Evolutionary conservation across 75 land plant genomes (phyloP), one percentile per base, ranked within the genome.

Genomic region (Sequoia sempervirens): DNA sequence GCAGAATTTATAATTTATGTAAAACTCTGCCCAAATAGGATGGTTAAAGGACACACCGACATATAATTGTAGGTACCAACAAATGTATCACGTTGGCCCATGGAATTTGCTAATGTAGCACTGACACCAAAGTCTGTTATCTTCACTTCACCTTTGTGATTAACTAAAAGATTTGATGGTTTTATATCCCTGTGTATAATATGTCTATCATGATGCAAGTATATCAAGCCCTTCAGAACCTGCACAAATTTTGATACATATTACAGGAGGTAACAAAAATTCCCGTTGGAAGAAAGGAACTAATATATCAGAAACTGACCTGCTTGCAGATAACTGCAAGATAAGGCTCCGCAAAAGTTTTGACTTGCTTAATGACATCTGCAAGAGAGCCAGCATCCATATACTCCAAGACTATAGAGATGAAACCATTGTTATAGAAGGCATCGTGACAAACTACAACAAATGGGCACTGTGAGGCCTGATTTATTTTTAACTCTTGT

Each of bases 51-150:
- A 81, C 94, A 82, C 86, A 94, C 95, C 87, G 95, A 83, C 95
- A 94, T 94, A 80, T 94, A 94, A 34, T 86, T 89, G 89, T 88
- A 92, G 38, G 95, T 94, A 18, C 95, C 95, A 79, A 92, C 94
- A 86, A 92, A 90, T 1, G 95, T 90, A 86, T 94, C 88, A 1
- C 91, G 85, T 79, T 87, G 92, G 80, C 91, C 94, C 86, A 86
- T 89, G 5, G 95, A 85, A 85, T 84, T 90, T n/a, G 92, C 89
- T 69, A 94, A 85, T 1, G 89, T 87, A 64, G 95, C 94, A 87
- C 95, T 94, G 1, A 94, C 95, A 83, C 95, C 95, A 89, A 94
- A 94, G 82, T 94, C 95, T 43, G 95, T 90, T 28, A 94, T 94
- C 82, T 94, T 94, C n/a, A 94, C 95, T 80, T 94, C 91, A 4